These are phyloP conservation scores for Trypanosomatidae sp. DNA, from an alignment of 208 protist species.

Conservation along the genomic window DNA sequence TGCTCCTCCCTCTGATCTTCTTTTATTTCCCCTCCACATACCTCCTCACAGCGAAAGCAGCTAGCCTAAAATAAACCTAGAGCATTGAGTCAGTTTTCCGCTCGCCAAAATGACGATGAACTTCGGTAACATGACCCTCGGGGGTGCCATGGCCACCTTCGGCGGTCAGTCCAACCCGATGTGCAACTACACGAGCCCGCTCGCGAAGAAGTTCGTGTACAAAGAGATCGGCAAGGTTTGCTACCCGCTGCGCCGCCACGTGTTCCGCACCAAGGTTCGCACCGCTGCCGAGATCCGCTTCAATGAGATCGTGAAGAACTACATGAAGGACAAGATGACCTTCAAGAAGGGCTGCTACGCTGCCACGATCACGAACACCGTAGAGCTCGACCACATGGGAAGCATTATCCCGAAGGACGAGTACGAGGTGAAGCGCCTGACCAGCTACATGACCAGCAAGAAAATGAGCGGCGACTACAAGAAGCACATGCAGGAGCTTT, in stretches of 20 bases:
- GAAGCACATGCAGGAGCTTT: constrained; percentile 88
- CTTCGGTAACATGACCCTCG: constrained; percentile 84
- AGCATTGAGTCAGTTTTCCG: constrained; percentile 4
- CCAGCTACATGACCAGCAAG: constrained; percentile 91
- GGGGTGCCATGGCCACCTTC: constrained; percentile 85
- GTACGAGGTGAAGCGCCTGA: constrained; percentile 87
- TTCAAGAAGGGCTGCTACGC: constrained; percentile 83
- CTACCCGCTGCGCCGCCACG: constrained; percentile 83
- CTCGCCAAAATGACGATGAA: constrained; percentile 83
- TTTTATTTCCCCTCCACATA: not conserved
- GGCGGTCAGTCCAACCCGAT: constrained; percentile 86
- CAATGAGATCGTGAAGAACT: constrained; percentile 84
- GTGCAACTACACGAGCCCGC: constrained; percentile 87
- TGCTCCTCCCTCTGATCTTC: no score
- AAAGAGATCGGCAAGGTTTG: constrained; percentile 83
- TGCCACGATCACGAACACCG: constrained; percentile 85
- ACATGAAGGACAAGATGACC: constrained; percentile 90
- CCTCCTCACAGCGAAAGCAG: not conserved
- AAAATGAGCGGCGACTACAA: constrained; percentile 92
- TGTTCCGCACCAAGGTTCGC: constrained; percentile 87
- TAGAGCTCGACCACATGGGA: constrained; percentile 90
- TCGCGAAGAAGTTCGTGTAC: constrained; percentile 91
- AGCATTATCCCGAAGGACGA: constrained; percentile 92
- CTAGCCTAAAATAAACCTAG: not conserved
- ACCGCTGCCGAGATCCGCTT: constrained; percentile 87